Evolutionary conservation across 495 filamentous ascomycete species (phyloP), one percentile per base, ranked within the genome.

Genomic region (Paragyromitra xinjiangensis): DNA sequence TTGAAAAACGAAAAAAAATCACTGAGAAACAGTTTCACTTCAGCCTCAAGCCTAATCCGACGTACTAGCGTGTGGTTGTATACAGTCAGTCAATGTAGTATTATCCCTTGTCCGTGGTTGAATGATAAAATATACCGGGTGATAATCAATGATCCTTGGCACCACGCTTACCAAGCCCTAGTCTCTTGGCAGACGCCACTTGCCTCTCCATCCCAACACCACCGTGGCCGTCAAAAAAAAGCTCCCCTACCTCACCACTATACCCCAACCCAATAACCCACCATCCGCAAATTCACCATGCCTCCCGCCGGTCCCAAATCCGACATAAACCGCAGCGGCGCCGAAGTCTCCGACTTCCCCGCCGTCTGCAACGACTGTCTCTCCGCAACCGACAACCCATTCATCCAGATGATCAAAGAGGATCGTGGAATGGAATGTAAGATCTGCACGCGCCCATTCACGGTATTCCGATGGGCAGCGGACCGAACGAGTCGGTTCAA

Each of bases 351-450:
- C 29, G 94, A 92, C 85, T 91, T 91, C 82, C 90, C 89, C 42
- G 89, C 88, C 4, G 87, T 91, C 50, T 90, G 88, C 83, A 88
- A 89, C 77, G 87, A 85, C 82, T 99, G 96, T 83, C 90, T 99
- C 5, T 78, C 80, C 48, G 73, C 75, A 11, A 95, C 95, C 45
- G 93, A 96, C 71, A 98, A 98, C 82, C 95, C 94, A 5, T 98
- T 97, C 84, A 95, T 99, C 55, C 95, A 98, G 84, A 98, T 99
- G 94, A 87, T 98, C 59, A 99, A 99, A 83, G 92, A 97, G 82
- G 94, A 98, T 83, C 88, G 93, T 76, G 95, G 94, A 77, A 91
- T 91, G 78, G 88, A 90, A 83, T 92, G 90, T 86, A 91, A 93
- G 85, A 87, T 93, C 78, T 99, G 95, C 84, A 98, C 96, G 29